Evolutionary conservation across 2,329 filamentous ascomycete genomes (phyloP), one percentile per base, ranked within the genome.

Genomic region (Pseudocercospora vitis): DNA sequence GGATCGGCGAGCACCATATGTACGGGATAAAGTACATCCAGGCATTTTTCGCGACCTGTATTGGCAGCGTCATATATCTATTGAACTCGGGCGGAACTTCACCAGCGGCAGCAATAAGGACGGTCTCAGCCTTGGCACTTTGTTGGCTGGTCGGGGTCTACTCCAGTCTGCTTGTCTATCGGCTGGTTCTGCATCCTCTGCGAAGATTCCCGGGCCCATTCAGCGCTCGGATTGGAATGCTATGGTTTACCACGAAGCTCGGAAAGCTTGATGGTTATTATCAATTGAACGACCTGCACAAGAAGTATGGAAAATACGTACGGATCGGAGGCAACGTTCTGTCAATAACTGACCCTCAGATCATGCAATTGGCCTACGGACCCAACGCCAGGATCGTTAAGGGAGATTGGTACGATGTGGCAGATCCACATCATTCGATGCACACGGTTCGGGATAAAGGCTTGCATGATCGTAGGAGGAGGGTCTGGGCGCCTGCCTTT

Each of bases 401-500:
- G 55, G 63, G 61, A 1, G 59, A 67, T 0, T 78, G 70, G 69
- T 79, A 79, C 57, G 69, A 71, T 19, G 47, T 52, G 23, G 68
- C 62, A 9, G 44, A 44, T n/a, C 72, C 70, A 16, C 61, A 68
- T 9, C 55, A 59, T 1, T 73, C 73, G 0, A 59, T 79, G 53
- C 71, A 76, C 35, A 70, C 69, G 11, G 66, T 63, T 3, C 69
- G 76, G 3, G 67, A 74, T 40, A 65, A 64, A 37, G 52, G 54
- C 11, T 33, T 66, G 19, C 74, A 76, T 62, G 71, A 74, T 52
- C 61, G 64, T 7, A 65, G 74, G 19, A 66, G 74, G 7, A 64
- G 70, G 8, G 63, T 73, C 21, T 78, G 74, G 74, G 70, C 68
- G 47, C 58, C 64, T 7, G 74, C 68, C 0, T 76, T 77, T 58